Conservation (phyloP, 176 grass and related monocot genomes). For the Elymus sibiricus region DNA sequence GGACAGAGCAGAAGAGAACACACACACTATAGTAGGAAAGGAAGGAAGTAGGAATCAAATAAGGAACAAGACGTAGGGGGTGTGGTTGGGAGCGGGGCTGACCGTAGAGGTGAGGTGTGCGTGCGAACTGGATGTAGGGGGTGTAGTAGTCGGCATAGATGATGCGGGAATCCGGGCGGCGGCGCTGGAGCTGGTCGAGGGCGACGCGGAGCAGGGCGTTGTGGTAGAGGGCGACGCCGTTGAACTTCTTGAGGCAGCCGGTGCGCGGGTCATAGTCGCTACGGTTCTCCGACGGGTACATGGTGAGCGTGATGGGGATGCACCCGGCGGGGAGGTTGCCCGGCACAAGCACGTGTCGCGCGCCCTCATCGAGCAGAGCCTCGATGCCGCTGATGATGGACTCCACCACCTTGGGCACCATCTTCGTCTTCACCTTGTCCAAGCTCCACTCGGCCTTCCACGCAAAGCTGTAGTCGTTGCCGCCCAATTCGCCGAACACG, state of each 20-base stretch:
- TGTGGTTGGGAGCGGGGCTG: not conserved
- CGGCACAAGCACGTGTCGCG: slow-evolving; percentile 52
- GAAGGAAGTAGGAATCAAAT: not conserved
- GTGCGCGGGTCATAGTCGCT: slow-evolving; percentile 50
- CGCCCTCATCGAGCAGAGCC: slow-evolving; percentile 54
- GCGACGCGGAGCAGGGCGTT: slow-evolving; percentile 55
- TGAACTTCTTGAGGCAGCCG: slow-evolving; percentile 73
- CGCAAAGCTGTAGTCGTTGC: slow-evolving; percentile 82
- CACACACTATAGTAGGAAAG: no score
- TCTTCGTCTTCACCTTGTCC: slow-evolving; percentile 36
- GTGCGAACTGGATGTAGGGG: slow-evolving; percentile 47
- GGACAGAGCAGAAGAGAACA: no score
- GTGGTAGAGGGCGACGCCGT: slow-evolving; percentile 59
- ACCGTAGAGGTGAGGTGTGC: slow-evolving; percentile 63
- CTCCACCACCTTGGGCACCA: slow-evolving; percentile 52
- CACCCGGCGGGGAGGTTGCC: slow-evolving; percentile 76
- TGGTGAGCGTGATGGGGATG: slow-evolving; percentile 64
- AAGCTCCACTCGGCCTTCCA: slow-evolving; percentile 54
- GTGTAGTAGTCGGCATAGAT: slow-evolving; percentile 85
- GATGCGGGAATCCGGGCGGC: slow-evolving; percentile 42
- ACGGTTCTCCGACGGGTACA: slow-evolving; percentile 40
- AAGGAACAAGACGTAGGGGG: not conserved
- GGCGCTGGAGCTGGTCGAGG: slow-evolving; percentile 40
- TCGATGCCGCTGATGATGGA: slow-evolving; percentile 46
- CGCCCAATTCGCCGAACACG: slow-evolving; percentile 82